These are phyloP conservation scores for Fusarium albosuccineum DNA, from an alignment of 2,329 filamentous ascomycete genomes.

Conservation along the genomic window DNA sequence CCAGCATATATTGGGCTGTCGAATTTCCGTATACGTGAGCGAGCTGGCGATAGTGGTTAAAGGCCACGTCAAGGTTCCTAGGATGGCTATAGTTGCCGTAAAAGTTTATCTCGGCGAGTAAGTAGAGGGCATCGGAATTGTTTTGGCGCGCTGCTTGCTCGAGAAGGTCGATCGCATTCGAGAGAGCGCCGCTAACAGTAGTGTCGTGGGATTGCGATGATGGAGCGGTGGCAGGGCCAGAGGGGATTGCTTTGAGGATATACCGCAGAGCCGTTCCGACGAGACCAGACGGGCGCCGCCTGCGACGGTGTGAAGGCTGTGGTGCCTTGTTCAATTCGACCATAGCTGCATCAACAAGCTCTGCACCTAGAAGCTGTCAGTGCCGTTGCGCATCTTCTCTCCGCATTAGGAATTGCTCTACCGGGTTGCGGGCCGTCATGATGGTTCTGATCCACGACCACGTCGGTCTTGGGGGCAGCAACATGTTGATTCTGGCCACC, in stretches of 20 bases:
- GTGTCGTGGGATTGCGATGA: conserved; percentile 52
- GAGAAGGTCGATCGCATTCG: conserved; percentile 65
- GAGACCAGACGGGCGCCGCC: conserved; percentile 60
- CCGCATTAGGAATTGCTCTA: conserved; percentile 42
- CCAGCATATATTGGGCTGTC: conserved; percentile 95
- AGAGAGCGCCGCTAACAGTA: conserved; percentile 58
- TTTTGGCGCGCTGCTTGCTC: conserved; percentile 66
- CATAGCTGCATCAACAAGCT: conserved; percentile 66
- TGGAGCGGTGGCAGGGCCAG: conserved; percentile 61
- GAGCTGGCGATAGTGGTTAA: conserved; percentile 83
- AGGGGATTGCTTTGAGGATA: conserved; percentile 63
- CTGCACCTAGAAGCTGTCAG: conserved; percentile 57
- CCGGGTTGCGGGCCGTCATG: conserved; percentile 53
- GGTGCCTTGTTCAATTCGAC: conserved; percentile 64
- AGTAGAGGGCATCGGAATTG: conserved; percentile 86
- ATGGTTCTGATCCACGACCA: conserved; percentile 46
- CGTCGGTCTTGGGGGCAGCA: conserved; percentile 48
- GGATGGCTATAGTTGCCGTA: conserved; percentile 94
- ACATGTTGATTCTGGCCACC: conserved; percentile 50
- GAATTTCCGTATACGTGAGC: conserved; percentile 84
- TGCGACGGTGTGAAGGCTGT: conserved; percentile 58
- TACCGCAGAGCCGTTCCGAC: conserved; percentile 58
- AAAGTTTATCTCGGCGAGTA: conserved; percentile 95
- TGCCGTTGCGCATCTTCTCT: conserved; percentile 10
- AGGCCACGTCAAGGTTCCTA: conserved; percentile 82